These are phyloP conservation scores for Chamaecrista fasciculata DNA, from an alignment of 306 rosid genomes.

Conservation along the genomic window DNA sequence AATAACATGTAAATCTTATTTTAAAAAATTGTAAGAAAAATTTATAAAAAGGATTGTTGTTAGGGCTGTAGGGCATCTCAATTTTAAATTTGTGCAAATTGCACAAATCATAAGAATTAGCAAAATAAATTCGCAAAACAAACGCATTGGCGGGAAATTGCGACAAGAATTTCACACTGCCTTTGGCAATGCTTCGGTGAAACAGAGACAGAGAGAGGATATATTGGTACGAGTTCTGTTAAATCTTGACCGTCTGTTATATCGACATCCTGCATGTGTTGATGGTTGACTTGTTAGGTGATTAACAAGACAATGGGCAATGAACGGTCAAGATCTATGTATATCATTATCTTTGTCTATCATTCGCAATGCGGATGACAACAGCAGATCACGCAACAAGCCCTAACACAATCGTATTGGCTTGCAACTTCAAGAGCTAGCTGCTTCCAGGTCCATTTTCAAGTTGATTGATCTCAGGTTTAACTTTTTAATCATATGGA, in stretches of 20 bases:
- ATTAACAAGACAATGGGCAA: background rate
- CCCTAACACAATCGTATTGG: constrained; percentile 30
- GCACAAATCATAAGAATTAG: too few species aligned
- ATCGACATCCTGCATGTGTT: too few species aligned
- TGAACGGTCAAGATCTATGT: background rate
- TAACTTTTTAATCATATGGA: background rate
- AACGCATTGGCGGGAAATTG: constrained; percentile 32
- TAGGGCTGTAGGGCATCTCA: too few species aligned
- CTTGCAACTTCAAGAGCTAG: background rate
- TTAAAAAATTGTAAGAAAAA: too few species aligned
- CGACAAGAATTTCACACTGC: background rate
- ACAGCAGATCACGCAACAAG: constrained; percentile 5
- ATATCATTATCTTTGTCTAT: background rate
- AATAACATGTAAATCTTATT: too few species aligned
- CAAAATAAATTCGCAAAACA: background rate
- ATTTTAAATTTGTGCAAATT: too few species aligned
- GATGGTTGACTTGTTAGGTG: background rate
- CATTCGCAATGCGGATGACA: constrained; percentile 21
- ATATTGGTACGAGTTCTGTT: background rate
- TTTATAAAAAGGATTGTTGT: too few species aligned
- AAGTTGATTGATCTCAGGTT: constrained; percentile 7
- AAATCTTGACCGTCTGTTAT: constrained; percentile 22
- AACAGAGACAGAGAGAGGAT: background rate
- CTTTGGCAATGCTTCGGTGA: background rate
- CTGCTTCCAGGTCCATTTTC: background rate